Percentiles rank a stretch among this genome's conserved stretches.
These are phyloP conservation scores for Simmondsia chinensis DNA, from an alignment of 148 eudicot species.

Conservation along the genomic window DNA sequence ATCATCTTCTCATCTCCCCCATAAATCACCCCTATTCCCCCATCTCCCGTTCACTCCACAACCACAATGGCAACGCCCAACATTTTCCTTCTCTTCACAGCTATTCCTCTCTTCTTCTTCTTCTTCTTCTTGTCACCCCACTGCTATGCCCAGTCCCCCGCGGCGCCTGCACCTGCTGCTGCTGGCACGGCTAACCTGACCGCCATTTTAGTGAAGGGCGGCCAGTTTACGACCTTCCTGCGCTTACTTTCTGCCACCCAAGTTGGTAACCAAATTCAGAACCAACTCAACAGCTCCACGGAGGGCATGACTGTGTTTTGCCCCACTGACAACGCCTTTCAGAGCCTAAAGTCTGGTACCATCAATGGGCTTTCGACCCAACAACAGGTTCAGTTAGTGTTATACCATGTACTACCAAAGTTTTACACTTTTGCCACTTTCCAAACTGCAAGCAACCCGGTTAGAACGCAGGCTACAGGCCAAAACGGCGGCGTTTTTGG, in stretches of 20 bases:
- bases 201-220: conserved; percentile 45
- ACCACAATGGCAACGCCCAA: too few species aligned
- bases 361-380: conserved; percentile 45
- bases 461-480: conserved; percentile 59
- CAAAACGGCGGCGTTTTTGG: conserved; percentile 32
- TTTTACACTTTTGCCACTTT: conserved; percentile 29
- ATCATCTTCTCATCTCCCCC: too few species aligned
- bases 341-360: conserved; percentile 48
- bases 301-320: conserved; percentile 77
- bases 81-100: too few species aligned
- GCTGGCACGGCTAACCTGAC: conserved; percentile 56
- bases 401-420: conserved; percentile 56
- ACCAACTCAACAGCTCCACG: conserved; percentile 53
- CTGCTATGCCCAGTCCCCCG: conserved; percentile 24
- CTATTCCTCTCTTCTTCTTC: conserved; percentile 11
- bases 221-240: conserved; percentile 46
- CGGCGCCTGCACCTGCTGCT: conserved; percentile 52
- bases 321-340: conserved; percentile 77
- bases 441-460: conserved; percentile 64
- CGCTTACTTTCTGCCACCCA: conserved; percentile 42
- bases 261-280: conserved; percentile 42
- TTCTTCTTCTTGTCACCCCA: conserved; percentile 16
- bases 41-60: too few species aligned
- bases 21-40: too few species aligned
- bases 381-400: conserved; percentile 55